Evolutionary conservation across 192 early-diverging fungal genomes (phyloP).

Genomic region (Podila epicladia): DNA sequence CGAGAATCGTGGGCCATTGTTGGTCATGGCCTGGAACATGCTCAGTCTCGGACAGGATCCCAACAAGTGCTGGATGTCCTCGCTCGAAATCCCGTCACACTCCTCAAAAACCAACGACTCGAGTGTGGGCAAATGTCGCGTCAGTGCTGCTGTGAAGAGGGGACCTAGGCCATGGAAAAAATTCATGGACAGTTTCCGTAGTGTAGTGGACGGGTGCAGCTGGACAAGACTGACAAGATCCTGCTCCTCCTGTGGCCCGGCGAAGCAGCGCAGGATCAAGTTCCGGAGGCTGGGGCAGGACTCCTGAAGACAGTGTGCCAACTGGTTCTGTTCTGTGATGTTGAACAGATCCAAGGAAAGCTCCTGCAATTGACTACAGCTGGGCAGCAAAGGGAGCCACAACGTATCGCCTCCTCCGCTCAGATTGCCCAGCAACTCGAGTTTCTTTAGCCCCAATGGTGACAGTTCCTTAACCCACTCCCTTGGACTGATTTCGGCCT

Average conservation of each 20-base stretch:
- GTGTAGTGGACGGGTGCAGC: conserved; percentile 11
- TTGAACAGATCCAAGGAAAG: conserved; percentile 16
- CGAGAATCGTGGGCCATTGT: conserved; percentile 22
- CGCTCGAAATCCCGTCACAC: conserved; percentile 34
- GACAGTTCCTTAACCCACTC: too few relatives aligned
- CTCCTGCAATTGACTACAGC: conserved; percentile 1
- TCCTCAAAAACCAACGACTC: conserved; percentile 27
- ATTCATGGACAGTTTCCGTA: conserved; percentile 9
- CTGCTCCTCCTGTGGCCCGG: conserved; percentile 22
- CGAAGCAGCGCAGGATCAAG: conserved; percentile 24
- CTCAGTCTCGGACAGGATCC: conserved; percentile 21
- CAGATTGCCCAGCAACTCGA: conserved; percentile 28
- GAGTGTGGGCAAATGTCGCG: conserved; percentile 17
- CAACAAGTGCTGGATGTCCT: conserved; percentile 28
- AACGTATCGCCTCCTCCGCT: conserved; percentile 18
- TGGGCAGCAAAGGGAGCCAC: conserved; percentile 25
- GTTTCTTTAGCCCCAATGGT: conserved; percentile 11
- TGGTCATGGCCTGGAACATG: conserved; percentile 29
- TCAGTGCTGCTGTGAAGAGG: conserved; percentile 17
- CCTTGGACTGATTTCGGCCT: not conserved
- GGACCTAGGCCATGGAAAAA: conserved; percentile 43
- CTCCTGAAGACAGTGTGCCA: conserved; percentile 3
- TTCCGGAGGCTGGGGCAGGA: conserved; percentile 15
- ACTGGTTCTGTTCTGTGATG: not conserved
- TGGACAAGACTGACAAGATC: conserved; percentile 19